These are phyloP conservation scores for Komagataella kurtzmanii DNA, from an alignment of 805 yeast genomes.

Conservation along the genomic window DNA sequence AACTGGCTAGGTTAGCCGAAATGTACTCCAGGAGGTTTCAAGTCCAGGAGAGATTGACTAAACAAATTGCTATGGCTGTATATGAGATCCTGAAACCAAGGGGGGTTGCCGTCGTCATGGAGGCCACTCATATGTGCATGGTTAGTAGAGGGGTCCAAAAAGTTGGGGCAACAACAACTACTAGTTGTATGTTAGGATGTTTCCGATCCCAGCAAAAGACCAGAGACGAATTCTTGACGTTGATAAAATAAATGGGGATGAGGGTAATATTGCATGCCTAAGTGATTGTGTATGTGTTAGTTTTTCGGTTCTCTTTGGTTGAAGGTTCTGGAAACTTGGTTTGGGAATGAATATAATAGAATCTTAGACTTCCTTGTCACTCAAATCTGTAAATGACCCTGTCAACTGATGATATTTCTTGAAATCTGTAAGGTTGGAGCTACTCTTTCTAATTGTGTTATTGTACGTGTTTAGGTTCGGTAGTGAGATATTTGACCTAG, in stretches of 20 bases:
- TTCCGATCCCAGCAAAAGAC: slow-evolving; percentile 91
- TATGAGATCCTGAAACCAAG: slow-evolving; percentile 84
- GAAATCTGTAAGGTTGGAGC: not conserved
- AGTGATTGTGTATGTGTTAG: not conserved
- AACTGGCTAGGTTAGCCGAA: slow-evolving; percentile 90
- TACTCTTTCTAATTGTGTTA: not conserved
- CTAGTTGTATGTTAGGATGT: slow-evolving; percentile 96
- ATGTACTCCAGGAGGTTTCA: slow-evolving; percentile 93
- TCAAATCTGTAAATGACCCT: not conserved
- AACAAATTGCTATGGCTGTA: slow-evolving; percentile 94
- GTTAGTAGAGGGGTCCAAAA: slow-evolving; percentile 96
- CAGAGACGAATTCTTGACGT: slow-evolving; percentile 85
- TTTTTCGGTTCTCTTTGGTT: not conserved
- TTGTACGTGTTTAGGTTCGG: not conserved
- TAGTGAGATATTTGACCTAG: not conserved
- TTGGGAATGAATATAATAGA: not conserved
- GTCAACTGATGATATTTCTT: not conserved
- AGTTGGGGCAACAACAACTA: slow-evolving; percentile 84
- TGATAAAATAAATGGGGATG: slow-evolving; percentile 42
- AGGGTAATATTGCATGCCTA: slow-evolving; percentile 6
- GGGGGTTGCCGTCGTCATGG: slow-evolving; percentile 97
- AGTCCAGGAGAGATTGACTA: slow-evolving; percentile 95
- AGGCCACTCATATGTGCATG: slow-evolving; percentile 99
- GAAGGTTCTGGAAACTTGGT: not conserved
- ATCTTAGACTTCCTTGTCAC: not conserved